Base-by-base conservation (phyloP, 495 filamentous ascomycete genomes). In the Aspergillus kassunensis region DNA sequence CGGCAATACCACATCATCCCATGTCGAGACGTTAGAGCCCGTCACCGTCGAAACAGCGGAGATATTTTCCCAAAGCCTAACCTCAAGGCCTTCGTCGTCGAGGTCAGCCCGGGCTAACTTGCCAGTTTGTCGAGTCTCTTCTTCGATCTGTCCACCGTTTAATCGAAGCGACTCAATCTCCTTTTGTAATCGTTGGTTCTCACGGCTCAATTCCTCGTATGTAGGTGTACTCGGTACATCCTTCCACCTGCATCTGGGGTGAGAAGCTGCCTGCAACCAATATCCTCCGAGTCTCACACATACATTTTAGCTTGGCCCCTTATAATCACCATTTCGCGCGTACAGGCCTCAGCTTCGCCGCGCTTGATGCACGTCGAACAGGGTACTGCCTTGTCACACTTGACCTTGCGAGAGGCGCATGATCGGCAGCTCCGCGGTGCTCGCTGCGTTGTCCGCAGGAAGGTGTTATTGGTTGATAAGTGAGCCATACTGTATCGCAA, bases 301-400 rank as follows among this genome's bases (percentile, higher is more conserved):
- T 44, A 44, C 42, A 15, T 44, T 30, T 2, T 44, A 13, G 18
- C 23, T 18, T 44, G 19, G 16, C 42, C 42, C 42, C 42, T 23
- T 21, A 44, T 21, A 29, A 44, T 44, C n/a, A 44, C 42, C 23
- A 30, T 30, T 13, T 44, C 42, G n/a, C 42, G 6, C 11, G 25
- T 30, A 30, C 42, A 44, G 23, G 15, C 15, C 5, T 44, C 24
- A 16, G 42, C 42, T 24, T 44, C 42, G 7, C 42, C 42, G 4
- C 42, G 42, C 31, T 44, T 44, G 25, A 44, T 44, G 42, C 42
- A 44, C 9, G 42, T 44, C 24, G 42, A 27, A 13, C 42, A 44
- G 1, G 42, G 42, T 2, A 44, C 42, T 16, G 23, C n/a, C 24
- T 44, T 44, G 25, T 44, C 43, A n/a, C 43, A 45, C 19, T 45